Evolutionary conservation across 768 basidiomycete genomes (phyloP), one percentile per base, ranked within the genome.

Genomic region (Kwoniella mangroviensis): DNA sequence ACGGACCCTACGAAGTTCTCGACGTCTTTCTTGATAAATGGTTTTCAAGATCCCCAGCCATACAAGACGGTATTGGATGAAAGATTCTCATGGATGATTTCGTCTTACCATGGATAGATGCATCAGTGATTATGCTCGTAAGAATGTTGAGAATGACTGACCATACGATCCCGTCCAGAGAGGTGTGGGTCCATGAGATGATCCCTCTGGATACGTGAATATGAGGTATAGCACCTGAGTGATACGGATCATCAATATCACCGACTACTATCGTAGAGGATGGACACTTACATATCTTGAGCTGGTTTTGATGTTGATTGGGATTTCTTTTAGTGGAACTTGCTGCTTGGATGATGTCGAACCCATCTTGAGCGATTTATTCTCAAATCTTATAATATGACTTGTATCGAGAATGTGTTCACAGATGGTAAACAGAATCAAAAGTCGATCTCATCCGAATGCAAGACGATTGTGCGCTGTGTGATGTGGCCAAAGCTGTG

Each of bases 151-250:
- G 13, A 6, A 58, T 40, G 17, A 58, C 56, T 28, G 12, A 40
- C 56, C 56, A n/a, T 10, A 41, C 12, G 56, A 58, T 41, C 56
- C 56, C n/a, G 56, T 58, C 56, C 56, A 58, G 28, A 58, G 24
- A 4, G 34, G 56, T 26, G 22, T 58, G 9, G 56, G 56, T 2
- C 24, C 22, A 12, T 26, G 34, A 13, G 24, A 5, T 10, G 22
- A 11, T 17, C 56, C 17, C 28, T 58, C 56, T 5, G 56, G 56
- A n/a, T 58, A 58, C 5, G 17, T 58, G 7, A 26, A 19, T 28
- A 58, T 28, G 22, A 58, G 12, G 56, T 58, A 58, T 40, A 58
- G 40, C 10, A 26, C 26, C 55, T 57, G 22, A 9, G 55, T 26
- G 6, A 9, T 24, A 28, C 6, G 55, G 21, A 56, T 17, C 19